phyloP scores from a whole-genome alignment of 345 rosid genomes.

The Sonneratia alba region DNA sequence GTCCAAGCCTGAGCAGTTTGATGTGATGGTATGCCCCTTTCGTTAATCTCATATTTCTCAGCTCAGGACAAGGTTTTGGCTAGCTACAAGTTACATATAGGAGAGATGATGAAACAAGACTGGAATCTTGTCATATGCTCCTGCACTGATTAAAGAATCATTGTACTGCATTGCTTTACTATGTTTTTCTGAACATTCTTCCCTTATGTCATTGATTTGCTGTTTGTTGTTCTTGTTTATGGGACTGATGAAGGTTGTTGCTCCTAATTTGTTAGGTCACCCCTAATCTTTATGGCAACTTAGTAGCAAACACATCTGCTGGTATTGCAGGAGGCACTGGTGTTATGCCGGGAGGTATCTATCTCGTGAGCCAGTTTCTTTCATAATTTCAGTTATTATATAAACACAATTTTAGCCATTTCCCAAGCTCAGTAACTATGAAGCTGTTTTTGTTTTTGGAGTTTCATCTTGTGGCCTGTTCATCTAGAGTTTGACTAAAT shows the following conservation, averaged over 20 bases:
- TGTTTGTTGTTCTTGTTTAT: not conserved
- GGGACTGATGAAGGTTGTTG: conserved; percentile 1
- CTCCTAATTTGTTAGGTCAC: conserved; percentile 27
- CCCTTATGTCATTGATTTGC: not conserved
- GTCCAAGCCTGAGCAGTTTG: conserved; percentile 95
- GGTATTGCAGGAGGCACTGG: conserved; percentile 53
- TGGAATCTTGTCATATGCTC: not conserved
- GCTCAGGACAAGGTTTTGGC: too few relatives aligned
- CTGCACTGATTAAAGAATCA: not conserved
- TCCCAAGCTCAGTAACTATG: too few relatives aligned
- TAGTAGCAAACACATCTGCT: conserved; percentile 40
- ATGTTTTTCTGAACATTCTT: not conserved
- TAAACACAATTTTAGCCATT: not conserved
- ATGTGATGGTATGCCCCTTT: conserved; percentile 68
- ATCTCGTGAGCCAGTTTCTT: not conserved
- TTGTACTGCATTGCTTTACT: not conserved
- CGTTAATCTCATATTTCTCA: too few relatives aligned
- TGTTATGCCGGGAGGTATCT: conserved; percentile 54
- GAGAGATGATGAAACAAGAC: too few relatives aligned
- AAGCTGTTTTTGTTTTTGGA: too few relatives aligned
- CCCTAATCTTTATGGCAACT: conserved; percentile 40
- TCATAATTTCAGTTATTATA: not conserved
- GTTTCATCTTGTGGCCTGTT: too few relatives aligned
- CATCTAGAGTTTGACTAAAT: not conserved
- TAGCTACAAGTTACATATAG: too few relatives aligned